phyloP scores from a whole-genome alignment of 1,139 yeast species.

The Saccharomyces hybrid region DNA sequence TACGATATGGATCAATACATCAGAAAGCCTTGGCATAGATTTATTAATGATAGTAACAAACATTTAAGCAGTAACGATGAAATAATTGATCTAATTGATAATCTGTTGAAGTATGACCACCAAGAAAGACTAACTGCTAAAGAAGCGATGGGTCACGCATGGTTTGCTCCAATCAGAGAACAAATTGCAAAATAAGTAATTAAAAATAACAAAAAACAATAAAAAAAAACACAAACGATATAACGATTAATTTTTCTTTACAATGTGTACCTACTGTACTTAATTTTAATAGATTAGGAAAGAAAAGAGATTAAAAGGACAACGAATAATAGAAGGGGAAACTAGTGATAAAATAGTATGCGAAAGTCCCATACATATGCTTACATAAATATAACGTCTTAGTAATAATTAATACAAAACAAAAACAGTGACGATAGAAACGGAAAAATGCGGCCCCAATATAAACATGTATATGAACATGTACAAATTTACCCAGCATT shows the following conservation, averaged over 20 bases:
- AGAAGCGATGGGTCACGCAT: conserved; percentile 88
- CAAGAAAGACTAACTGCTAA: conserved; percentile 89
- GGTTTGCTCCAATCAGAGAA: conserved; percentile 31
- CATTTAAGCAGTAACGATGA: conserved; percentile 57
- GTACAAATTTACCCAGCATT: not conserved
- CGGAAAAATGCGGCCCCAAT: not conserved
- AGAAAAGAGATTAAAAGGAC: not conserved
- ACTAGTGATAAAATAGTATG: not conserved
- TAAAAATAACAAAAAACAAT: not conserved
- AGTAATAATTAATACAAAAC: not conserved
- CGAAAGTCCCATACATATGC: not conserved
- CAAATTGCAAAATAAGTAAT: conserved; percentile 4
- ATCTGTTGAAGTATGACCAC: conserved; percentile 82
- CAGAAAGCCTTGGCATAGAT: conserved; percentile 82
- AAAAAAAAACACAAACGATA: conserved; percentile 11
- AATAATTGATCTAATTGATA: conserved; percentile 76
- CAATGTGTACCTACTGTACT: not conserved
- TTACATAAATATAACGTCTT: not conserved
- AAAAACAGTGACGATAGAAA: not conserved
- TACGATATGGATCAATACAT: conserved; percentile 76
- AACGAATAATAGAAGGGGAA: not conserved
- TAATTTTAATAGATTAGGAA: conserved; percentile 10
- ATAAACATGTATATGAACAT: not conserved
- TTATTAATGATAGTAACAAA: conserved; percentile 66
- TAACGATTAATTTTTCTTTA: conserved; percentile 2